Conservation (phyloP, 2,329 filamentous ascomycete genomes). For the Fusarium mundagurra region DNA sequence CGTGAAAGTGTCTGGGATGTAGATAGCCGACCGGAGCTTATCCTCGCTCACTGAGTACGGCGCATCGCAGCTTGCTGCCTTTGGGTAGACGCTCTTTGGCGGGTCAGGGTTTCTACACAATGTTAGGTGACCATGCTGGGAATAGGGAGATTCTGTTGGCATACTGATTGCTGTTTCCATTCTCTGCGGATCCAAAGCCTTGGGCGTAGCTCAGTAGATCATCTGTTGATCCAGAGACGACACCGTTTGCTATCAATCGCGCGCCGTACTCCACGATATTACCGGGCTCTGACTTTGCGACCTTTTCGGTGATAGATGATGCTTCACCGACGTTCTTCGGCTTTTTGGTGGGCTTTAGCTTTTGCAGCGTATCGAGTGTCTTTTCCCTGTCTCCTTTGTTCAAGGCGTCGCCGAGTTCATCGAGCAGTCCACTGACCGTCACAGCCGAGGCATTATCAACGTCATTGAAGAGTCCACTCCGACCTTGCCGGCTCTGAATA, state of each 20-base stretch:
- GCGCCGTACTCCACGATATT: background rate
- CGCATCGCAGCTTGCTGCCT: background rate
- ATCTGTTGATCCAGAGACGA: background rate
- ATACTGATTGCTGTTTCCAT: background rate
- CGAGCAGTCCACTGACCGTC: background rate
- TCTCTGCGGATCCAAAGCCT: background rate
- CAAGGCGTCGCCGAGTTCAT: background rate
- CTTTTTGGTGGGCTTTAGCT: background rate
- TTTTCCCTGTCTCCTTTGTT: background rate
- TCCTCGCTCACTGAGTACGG: background rate
- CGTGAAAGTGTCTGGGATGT: background rate
- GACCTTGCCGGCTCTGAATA: background rate
- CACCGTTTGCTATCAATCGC: background rate
- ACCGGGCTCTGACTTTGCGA: background rate
- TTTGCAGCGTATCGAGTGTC: background rate
- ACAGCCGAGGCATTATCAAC: background rate
- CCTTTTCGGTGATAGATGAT: background rate
- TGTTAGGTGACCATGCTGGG: background rate
- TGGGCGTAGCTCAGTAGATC: background rate
- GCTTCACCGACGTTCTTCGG: background rate
- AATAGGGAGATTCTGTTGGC: accelerated
- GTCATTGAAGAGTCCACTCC: background rate
- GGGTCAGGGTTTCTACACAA: background rate
- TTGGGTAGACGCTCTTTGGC: conserved; percentile 1
- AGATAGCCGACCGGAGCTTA: conserved; percentile 2